Base-by-base conservation (phyloP, 345 rosid species). In the Populus euphratica region DNA sequence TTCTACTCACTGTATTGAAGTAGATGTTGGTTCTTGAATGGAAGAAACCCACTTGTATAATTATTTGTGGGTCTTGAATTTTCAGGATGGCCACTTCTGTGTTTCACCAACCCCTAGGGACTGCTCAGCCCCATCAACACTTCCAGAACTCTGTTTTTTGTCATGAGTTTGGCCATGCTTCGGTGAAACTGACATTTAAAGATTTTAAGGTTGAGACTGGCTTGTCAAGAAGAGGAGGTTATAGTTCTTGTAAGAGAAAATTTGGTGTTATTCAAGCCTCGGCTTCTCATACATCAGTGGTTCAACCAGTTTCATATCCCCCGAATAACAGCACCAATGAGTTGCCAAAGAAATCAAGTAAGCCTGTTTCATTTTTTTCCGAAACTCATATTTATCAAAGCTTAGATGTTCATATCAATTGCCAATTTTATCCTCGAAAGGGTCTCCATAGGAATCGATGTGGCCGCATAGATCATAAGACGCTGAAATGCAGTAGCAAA, bases 1-100 rank as follows among this genome's bases (percentile, higher is more conserved):
- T 66, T 59, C n/a, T 39, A 76, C 27, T 41, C 14, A 67, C 63
- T n/a, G 63, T 59, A 29, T 27, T 68, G 68, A 50, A 50, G 50
- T 44, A 27, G 29, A 44, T 50, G 36, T 10, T 76, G n/a, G 27
- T 56, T 17, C 47, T 36, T 21, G 8, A 36, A 35, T 50, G 52
- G 13, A 44, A 17, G 56, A 63, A 43, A 33, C 25, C 71, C 71
- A 70, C 21, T 41, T 70, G 8, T 63, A 14, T 39, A 20, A 14
- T 10, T 39, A 59, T 59, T n/a, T 59, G 29, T 10, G 63, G 63
- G 63, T 70, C 25, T 77, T 63, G 41, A 69, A 59, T 73, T 77
- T 83, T 69, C 92, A 91, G 97, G 80, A 93, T 93, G 96, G 90
- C 91, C 52, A 81, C 83, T 73, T 81, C 91, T 82, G 83, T 78